A percentile compares a stretch with the other conserved stretches of the same genome.
Evolutionary conservation across 106 monocot genomes (phyloP).

Genomic region (Platanthera guangdongensis): DNA sequence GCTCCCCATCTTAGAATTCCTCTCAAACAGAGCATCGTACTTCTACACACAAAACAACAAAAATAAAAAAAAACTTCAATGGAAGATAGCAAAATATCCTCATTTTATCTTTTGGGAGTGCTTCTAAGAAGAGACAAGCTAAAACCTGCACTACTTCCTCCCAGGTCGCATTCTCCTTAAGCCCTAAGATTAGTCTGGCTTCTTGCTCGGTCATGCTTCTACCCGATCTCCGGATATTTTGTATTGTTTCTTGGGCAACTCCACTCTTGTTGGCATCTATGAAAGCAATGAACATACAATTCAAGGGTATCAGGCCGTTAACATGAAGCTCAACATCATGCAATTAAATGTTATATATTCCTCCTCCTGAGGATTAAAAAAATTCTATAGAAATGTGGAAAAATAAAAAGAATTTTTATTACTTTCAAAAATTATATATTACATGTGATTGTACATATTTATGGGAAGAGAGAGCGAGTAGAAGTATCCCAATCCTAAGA

Average conservation of each 20-base stretch:
- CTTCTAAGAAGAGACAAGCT: neutral
- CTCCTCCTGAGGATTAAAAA: neutral
- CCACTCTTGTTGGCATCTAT: conserved; percentile 81
- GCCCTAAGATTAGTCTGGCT: conserved; percentile 85
- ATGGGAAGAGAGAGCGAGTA: too few relatives aligned
- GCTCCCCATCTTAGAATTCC: conserved; percentile 72
- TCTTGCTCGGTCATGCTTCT: conserved; percentile 74
- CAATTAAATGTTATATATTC: neutral
- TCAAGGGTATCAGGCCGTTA: neutral
- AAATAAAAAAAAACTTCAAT: neutral
- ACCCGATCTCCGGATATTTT: conserved; percentile 56
- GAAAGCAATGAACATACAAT: neutral
- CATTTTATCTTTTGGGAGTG: too few relatives aligned
- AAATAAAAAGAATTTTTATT: too few relatives aligned
- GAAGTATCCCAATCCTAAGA: too few relatives aligned
- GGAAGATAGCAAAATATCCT: too few relatives aligned
- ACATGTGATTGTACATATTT: too few relatives aligned
- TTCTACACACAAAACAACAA: conserved; percentile 32
- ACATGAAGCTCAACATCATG: neutral
- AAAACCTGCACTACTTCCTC: conserved; percentile 76
- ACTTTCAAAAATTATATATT: too few relatives aligned
- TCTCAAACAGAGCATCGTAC: conserved; percentile 74
- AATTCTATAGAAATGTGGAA: too few relatives aligned
- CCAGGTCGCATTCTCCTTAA: conserved; percentile 61
- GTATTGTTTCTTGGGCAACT: conserved; percentile 70